A percentile compares a stretch with the other conserved stretches of the same genome.
Conservation (phyloP, 176 grass and related monocot species). For the Typha latifolia region DNA sequence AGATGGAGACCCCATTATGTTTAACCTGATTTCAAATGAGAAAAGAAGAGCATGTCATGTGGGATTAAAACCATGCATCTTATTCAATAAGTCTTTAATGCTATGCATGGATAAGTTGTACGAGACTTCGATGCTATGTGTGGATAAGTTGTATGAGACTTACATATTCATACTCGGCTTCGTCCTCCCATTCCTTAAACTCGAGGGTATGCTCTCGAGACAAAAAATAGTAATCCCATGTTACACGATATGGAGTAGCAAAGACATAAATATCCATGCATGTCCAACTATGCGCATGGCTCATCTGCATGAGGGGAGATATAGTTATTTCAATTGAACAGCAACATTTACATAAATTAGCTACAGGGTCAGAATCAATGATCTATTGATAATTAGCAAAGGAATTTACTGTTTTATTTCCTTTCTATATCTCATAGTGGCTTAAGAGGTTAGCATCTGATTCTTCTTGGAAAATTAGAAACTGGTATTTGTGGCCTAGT, state of each 20-base stretch:
- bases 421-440: too few relatives aligned
- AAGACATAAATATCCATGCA: conserved; percentile 95
- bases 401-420: too few relatives aligned
- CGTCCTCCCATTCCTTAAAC: conserved; percentile 79
- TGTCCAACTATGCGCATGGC: conserved; percentile 85
- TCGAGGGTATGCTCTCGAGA: conserved; percentile 86
- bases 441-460: too few relatives aligned
- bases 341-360: conserved; percentile 1
- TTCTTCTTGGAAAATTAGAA: too few relatives aligned
- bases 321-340: conserved; percentile 5
- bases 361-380: not conserved
- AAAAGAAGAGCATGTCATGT: conserved; percentile 4
- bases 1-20: conserved; percentile 85
- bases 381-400: not conserved
- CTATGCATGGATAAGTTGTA: not conserved
- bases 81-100: not conserved
- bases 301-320: conserved; percentile 33
- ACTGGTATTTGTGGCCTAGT: too few relatives aligned
- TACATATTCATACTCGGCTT: conserved; percentile 92
- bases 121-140: conserved; percentile 17
- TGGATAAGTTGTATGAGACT: conserved; percentile 19
- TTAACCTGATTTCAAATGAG: conserved; percentile 56
- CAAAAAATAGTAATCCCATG: conserved; percentile 93
- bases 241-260: conserved; percentile 86
- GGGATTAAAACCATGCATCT: conserved; percentile 10